Evolutionary conservation across 2,329 filamentous ascomycete species (phyloP), one percentile per base, ranked within the genome.

Genomic region (Hypoxylon sp.): DNA sequence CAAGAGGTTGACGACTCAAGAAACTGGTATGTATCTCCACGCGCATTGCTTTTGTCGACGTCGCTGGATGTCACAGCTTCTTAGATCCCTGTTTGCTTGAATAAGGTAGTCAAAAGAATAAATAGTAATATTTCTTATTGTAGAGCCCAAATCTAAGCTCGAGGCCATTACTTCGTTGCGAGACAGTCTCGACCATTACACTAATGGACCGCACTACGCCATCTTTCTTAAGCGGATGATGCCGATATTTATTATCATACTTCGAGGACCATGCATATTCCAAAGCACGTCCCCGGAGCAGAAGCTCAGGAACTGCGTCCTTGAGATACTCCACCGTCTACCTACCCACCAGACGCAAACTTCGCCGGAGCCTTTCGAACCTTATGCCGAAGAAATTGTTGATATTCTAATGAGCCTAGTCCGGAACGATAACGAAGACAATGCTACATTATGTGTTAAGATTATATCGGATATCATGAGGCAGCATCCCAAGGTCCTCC

Each of bases 391-490:
- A 70, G 93, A 96, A 76, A 90, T 97, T 65, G 93, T 97, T 64
- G 94, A 97, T 76, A 85, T 97, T 70, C 85, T 98, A 68, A 95
- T 98, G 89, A 87, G 88, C 58, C 83, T 99, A 63, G 94, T 98
- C 64, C 90, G 91, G 71, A 91, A 89, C 43, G 96, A 99, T 79
- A 99, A 99, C 74, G 96, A 99, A 80, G 96, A 99, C 69, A 99
- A 99, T 84, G 96, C 95, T 1, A 93, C 96, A n/a, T 83, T 99
- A 68, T 97, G 95, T 77, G 93, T 99, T 81, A 99, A 99, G 84
- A 97, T 95, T 12, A 93, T 97, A 54, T 97, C 97, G 83, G 96
- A 99, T 76, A 90, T 98, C 70, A 93, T 97, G 85, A 90, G 96
- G 51, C 93, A 97, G 76, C 95, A 98, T 79, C 88, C 90, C 61